Base-by-base conservation (phyloP, 2,329 filamentous ascomycete genomes). In the Fusarium mexicanum region DNA sequence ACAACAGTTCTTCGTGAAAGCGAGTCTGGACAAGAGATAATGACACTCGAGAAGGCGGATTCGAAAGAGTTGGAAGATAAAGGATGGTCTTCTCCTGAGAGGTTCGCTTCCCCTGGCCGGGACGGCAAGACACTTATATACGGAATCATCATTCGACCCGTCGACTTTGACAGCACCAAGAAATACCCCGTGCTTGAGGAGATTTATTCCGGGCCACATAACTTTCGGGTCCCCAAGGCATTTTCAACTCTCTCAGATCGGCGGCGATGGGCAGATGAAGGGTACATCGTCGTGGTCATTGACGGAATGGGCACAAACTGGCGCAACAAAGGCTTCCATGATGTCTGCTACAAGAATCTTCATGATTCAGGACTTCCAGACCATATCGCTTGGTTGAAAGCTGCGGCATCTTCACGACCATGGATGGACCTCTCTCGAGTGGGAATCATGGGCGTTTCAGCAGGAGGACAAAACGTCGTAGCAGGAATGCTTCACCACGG, bases 251-350 rank as follows among this genome's bases (percentile, higher is more conserved):
- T 77, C 12, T 35, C 40, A 8, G 55, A 54, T 48, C 62, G 75
- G 26, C 73, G 74, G 24, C 50, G 73, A 37, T 74, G 75, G 71
- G 79, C 80, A 13, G 70, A 80, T n/a, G 64, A 77, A 22, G 79
- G 80, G 26, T 81, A 79, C 51, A 55, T 81, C 31, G 70, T 81
- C 6, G 79, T 81, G 9, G 71, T 75, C 12, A 38, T 79, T 13
- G 80, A 81, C 47, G 80, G 79, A 57, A 81, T 80, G 80, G 80
- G 79, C 12, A 81, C 80, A 4, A 79, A 78, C 57, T 80, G 76
- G 75, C 78, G 80, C 24, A 64, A 61, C 13, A 81, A 80, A 64
- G 43, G 43, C 18, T 81, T 81, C 38, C 80, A 81, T 46, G 74
- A 81, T 29, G 69, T 79, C 6, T 79, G 77, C 53, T 78, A 77